These are phyloP conservation scores for Turnera subulata DNA, from an alignment of 345 rosid species.

Conservation along the genomic window DNA sequence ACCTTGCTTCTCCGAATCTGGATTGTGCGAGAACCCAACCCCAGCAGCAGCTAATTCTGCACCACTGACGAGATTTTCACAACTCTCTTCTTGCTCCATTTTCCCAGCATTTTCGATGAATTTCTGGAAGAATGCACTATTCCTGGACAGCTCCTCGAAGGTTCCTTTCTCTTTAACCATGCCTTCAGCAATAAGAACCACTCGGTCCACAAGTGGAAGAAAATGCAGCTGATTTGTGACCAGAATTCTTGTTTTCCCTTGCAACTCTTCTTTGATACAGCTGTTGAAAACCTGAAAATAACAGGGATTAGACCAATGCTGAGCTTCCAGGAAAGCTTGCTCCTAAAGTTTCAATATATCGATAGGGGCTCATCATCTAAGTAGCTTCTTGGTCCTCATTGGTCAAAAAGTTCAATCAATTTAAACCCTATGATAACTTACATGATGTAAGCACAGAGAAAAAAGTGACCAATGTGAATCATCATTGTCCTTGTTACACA, in stretches of 20 bases:
- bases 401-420: too few species aligned
- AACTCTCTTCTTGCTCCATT: constrained; percentile 56
- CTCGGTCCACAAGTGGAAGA: constrained; percentile 91
- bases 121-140: constrained; percentile 69
- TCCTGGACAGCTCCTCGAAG: constrained; percentile 73
- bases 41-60: constrained; percentile 49
- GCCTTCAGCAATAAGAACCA: constrained; percentile 87
- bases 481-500: too few species aligned
- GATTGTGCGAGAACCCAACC: constrained; percentile 38
- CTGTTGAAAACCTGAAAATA: constrained; percentile 76
- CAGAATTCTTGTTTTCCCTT: constrained; percentile 85
- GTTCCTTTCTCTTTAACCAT: constrained; percentile 91
- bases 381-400: too few species aligned
- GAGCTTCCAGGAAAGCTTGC: too few species aligned
- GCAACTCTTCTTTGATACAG: constrained; percentile 79
- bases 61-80: constrained; percentile 34
- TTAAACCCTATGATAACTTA: too few species aligned
- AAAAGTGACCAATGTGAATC: too few species aligned
- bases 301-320: too few species aligned
- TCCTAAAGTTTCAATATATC: too few species aligned
- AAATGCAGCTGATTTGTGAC: constrained; percentile 99
- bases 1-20: constrained; percentile 31
- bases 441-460: too few species aligned
- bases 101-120: constrained; percentile 99
- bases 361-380: too few species aligned